phyloP scores from a whole-genome alignment of 2,329 filamentous ascomycete genomes.

The Sclerotinia nivalis region DNA sequence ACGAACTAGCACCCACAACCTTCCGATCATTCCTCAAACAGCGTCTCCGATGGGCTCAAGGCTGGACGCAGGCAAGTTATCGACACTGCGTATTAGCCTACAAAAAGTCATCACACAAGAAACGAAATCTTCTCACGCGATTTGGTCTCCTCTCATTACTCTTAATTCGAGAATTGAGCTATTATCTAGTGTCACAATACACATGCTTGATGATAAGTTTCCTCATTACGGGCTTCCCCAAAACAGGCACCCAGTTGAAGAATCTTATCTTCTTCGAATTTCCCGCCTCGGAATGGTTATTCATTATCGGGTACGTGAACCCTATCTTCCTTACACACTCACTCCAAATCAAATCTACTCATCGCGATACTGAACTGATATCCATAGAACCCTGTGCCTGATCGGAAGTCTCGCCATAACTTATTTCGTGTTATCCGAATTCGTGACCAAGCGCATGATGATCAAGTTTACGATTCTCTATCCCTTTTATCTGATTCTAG shows the following conservation, averaged over 20 bases:
- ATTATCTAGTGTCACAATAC: constrained; percentile 52
- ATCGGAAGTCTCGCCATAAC: constrained; percentile 50
- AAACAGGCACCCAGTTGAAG: constrained; percentile 42
- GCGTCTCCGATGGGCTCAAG: constrained; percentile 52
- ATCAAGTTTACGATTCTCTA: constrained; percentile 47
- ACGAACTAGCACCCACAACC: constrained; percentile 50
- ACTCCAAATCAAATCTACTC: not conserved
- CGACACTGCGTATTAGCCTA: constrained; percentile 47
- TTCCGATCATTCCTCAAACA: constrained; percentile 51
- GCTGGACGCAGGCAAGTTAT: constrained; percentile 51
- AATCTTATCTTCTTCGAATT: constrained; percentile 51
- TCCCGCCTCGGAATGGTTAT: constrained; percentile 50
- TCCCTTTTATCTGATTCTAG: constrained; percentile 44
- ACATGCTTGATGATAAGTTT: constrained; percentile 49
- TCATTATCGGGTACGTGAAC: constrained; percentile 45
- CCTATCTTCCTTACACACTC: not conserved
- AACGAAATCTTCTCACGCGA: constrained; percentile 43
- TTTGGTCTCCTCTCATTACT: constrained; percentile 50
- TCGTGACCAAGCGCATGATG: constrained; percentile 46
- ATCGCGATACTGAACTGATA: not conserved
- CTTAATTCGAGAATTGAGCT: constrained; percentile 48
- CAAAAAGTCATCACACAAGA: constrained; percentile 43
- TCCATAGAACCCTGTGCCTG: constrained; percentile 45
- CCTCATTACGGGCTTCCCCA: constrained; percentile 48
- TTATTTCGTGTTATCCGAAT: constrained; percentile 48